phyloP scores from a whole-genome alignment of 2,329 filamentous ascomycete species.

The Neofusicoccum sp. region DNA sequence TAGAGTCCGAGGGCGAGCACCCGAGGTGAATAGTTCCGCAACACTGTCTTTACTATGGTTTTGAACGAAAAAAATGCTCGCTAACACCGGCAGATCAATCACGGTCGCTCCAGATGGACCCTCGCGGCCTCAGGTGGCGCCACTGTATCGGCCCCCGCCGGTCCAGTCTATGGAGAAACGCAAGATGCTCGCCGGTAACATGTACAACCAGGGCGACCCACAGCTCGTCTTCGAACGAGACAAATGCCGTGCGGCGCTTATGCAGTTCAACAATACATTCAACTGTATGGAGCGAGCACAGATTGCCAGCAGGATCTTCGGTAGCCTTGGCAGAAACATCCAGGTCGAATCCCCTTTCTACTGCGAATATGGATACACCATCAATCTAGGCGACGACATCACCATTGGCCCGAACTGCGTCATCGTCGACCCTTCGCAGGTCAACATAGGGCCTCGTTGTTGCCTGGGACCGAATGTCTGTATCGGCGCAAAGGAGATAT shows the following conservation, averaged over 20 bases:
- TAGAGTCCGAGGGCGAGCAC: neutral
- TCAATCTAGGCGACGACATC: conserved; percentile 82
- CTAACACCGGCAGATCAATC: neutral
- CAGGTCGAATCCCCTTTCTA: conserved; percentile 85
- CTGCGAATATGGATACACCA: conserved; percentile 96
- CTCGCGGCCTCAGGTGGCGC: neutral
- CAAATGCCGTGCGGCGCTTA: conserved; percentile 78
- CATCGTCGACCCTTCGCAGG: conserved; percentile 66
- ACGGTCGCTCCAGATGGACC: neutral
- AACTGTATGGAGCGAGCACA: conserved; percentile 74
- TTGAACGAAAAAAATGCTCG: neutral
- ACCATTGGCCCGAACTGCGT: conserved; percentile 81
- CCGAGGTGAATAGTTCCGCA: neutral
- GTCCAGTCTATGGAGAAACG: conserved; percentile 65
- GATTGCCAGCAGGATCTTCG: conserved; percentile 53
- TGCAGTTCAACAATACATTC: conserved; percentile 78
- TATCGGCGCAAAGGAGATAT: neutral
- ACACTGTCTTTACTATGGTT: neutral
- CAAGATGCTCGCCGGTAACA: conserved; percentile 80
- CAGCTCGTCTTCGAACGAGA: conserved; percentile 81
- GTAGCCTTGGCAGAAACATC: conserved; percentile 70
- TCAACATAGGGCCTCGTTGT: neutral
- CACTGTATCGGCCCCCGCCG: neutral
- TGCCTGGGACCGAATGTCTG: neutral
- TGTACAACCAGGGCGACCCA: conserved; percentile 78